Percentiles rank a stretch among this genome's conserved stretches.
Evolutionary conservation across 768 basidiomycete genomes (phyloP).

Genomic region (Suillus ampliporus): DNA sequence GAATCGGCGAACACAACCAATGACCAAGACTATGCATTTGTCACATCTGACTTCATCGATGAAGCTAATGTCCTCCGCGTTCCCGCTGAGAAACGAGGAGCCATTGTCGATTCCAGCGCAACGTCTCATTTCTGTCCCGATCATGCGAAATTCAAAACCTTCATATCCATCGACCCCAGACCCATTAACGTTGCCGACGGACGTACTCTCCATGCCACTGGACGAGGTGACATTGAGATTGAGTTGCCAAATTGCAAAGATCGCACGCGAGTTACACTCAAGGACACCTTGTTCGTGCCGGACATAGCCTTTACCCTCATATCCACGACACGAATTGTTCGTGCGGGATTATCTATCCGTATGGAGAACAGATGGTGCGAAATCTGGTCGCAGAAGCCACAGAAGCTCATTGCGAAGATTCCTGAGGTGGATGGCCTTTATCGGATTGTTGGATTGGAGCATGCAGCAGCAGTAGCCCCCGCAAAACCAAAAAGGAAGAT

Average conservation of each 20-base stretch:
- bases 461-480: no score
- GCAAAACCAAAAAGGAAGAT: neutral
- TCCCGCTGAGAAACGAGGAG: neutral
- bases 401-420: no score
- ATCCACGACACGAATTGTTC: neutral
- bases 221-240: constrained; percentile 38
- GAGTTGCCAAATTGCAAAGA: constrained; percentile 29
- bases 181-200: constrained; percentile 29
- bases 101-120: constrained; percentile 8
- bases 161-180: neutral
- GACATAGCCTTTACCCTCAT: constrained; percentile 13
- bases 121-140: constrained; percentile 9
- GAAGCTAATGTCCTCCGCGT: neutral
- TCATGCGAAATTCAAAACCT: neutral
- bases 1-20: neutral
- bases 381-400: no score
- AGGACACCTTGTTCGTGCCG: neutral
- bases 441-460: no score
- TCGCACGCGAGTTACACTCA: constrained; percentile 1
- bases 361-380: constrained; percentile 7
- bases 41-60: neutral
- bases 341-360: neutral
- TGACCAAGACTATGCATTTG: constrained; percentile 2
- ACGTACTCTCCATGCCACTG: constrained; percentile 33
- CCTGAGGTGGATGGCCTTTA: no score